Percentiles rank a stretch among this genome's conserved stretches.
Conservation (phyloP, 495 filamentous ascomycete species). For the Filosporella fistucella region DNA sequence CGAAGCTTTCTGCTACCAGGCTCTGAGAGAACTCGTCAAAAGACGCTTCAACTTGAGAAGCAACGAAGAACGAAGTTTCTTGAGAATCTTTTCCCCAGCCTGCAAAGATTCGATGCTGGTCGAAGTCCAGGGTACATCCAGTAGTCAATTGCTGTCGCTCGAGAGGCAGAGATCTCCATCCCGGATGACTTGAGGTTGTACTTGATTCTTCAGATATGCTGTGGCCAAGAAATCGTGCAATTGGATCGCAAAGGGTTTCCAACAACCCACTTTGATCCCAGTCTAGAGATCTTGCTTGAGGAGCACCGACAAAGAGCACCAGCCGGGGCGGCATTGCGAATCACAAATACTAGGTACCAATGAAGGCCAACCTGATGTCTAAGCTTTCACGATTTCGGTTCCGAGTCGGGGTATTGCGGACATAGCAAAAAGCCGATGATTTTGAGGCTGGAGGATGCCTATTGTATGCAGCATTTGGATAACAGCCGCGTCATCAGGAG, state of each 20-base stretch:
- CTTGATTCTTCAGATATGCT: constrained; percentile 13
- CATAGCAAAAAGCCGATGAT: too few relatives aligned
- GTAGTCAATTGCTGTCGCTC: constrained; percentile 30
- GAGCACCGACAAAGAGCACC: constrained; percentile 59
- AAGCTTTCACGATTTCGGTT: too few relatives aligned
- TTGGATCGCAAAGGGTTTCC: constrained; percentile 33
- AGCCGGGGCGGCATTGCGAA: constrained; percentile 28
- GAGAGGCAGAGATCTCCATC: constrained; percentile 45
- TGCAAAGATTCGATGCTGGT: constrained; percentile 29
- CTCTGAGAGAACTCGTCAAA: constrained; percentile 18
- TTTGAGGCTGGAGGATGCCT: too few relatives aligned
- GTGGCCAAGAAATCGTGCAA: constrained; percentile 40
- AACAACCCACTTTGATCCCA: constrained; percentile 54
- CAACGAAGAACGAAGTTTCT: constrained; percentile 46
- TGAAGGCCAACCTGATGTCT: too few relatives aligned
- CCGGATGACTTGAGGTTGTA: constrained; percentile 25
- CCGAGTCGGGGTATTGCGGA: too few relatives aligned
- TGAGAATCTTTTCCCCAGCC: constrained; percentile 18
- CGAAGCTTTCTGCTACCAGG: constrained; percentile 23
- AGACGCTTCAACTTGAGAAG: constrained; percentile 30
- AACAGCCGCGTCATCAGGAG: too few relatives aligned
- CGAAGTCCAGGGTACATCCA: constrained; percentile 38
- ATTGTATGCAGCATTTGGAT: too few relatives aligned
- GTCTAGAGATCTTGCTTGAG: constrained; percentile 43
- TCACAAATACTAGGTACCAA: too few relatives aligned